These are phyloP conservation scores for Cyberlindnera lachancei DNA, from an alignment of 805 yeast species.

Conservation along the genomic window DNA sequence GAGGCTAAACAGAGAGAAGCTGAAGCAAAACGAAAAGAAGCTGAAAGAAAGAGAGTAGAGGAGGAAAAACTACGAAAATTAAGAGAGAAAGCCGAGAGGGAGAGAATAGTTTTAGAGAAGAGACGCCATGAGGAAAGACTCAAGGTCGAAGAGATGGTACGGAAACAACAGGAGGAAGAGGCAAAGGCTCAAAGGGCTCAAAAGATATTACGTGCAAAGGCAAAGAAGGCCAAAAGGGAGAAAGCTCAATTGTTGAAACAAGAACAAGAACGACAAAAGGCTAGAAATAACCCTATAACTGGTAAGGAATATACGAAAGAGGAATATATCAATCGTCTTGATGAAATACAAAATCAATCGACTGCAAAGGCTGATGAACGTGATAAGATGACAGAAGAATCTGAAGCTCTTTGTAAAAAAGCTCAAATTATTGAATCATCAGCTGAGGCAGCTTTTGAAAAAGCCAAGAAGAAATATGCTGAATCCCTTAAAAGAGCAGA, in stretches of 20 bases:
- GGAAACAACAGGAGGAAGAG: slow-evolving; percentile 4
- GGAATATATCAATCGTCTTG: slow-evolving; percentile 6
- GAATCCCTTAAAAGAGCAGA: slow-evolving; percentile 5
- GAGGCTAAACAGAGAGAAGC: slow-evolving; percentile 1
- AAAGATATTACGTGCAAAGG: too few species aligned
- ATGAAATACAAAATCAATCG: slow-evolving; percentile 3
- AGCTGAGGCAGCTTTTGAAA: slow-evolving; percentile 12
- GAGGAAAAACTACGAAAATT: slow-evolving; percentile 5
- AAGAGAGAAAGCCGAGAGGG: slow-evolving; percentile 5
- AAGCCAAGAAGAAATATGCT: slow-evolving; percentile 12
- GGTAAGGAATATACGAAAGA: background rate
- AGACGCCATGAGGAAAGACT: slow-evolving; percentile 8
- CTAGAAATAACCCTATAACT: background rate
- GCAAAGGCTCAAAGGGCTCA: slow-evolving; percentile 3
- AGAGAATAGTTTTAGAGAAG: slow-evolving; percentile 8
- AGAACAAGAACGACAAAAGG: background rate
- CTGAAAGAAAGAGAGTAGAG: background rate
- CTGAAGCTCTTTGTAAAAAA: slow-evolving; percentile 1
- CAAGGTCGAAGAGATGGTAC: slow-evolving; percentile 6
- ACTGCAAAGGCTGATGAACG: slow-evolving; percentile 2
- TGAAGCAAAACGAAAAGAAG: slow-evolving; percentile 1
- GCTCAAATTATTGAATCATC: slow-evolving; percentile 9
- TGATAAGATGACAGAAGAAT: slow-evolving; percentile 5
- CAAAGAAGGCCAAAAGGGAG: background rate
- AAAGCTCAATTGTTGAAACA: background rate